Evolutionary conservation across 1,284 basidiomycete species (phyloP).

Genomic region (Ustilago loliicola): DNA sequence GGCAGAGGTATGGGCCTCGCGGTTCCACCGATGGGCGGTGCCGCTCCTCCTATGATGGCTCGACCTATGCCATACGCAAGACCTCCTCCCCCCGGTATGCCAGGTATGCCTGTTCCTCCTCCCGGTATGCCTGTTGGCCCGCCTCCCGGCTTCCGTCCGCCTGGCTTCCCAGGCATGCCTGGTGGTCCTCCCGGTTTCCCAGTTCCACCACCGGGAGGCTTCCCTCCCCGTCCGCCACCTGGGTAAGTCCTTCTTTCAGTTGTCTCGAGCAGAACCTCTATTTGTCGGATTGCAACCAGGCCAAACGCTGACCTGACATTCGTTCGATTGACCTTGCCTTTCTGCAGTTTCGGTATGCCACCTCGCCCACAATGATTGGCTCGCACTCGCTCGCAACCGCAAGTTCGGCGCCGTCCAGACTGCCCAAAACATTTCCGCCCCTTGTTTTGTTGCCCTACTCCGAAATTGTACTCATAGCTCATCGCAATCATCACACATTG

Average conservation of each 20-base stretch:
- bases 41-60: constrained; percentile 73
- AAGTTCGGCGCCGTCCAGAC: not conserved
- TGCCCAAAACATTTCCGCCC: not conserved
- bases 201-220: constrained; percentile 35
- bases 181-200: constrained; percentile 47
- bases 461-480: constrained; percentile 32
- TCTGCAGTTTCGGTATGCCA: constrained; percentile 46
- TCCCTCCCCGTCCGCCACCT: constrained; percentile 48
- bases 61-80: constrained; percentile 69
- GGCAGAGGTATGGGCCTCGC: constrained; percentile 94
- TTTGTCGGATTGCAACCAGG: not conserved
- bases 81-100: constrained; percentile 75
- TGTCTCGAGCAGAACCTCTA: not conserved
- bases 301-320: not conserved
- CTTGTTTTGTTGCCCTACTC: not conserved
- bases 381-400: not conserved
- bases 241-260: constrained; percentile 19
- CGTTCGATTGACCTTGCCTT: not conserved
- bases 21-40: constrained; percentile 77
- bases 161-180: constrained; percentile 56
- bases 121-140: constrained; percentile 62
- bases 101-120: constrained; percentile 75
- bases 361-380: constrained; percentile 45
- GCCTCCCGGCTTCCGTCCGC: constrained; percentile 66
- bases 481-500: not conserved